phyloP scores from a whole-genome alignment of 768 basidiomycete genomes.

The Suillus subalutaceus region DNA sequence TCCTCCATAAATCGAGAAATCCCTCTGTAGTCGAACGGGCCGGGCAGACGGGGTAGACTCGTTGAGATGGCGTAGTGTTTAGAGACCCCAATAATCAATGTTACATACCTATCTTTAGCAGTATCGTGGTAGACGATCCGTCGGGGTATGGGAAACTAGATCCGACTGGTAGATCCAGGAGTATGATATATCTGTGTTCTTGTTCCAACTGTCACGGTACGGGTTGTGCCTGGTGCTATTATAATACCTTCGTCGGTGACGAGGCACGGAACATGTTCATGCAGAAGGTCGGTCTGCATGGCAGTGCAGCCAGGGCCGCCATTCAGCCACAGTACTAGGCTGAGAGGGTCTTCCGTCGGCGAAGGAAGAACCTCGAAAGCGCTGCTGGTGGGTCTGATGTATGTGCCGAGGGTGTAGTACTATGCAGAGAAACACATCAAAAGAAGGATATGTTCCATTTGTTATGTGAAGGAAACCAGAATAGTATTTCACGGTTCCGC shows the following conservation, averaged over 20 bases:
- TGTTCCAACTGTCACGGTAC: constrained; percentile 50
- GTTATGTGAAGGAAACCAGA: constrained; percentile 62
- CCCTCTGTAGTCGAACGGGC: neutral
- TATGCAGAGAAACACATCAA: neutral
- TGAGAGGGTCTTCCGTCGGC: constrained; percentile 26
- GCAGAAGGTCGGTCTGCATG: constrained; percentile 24
- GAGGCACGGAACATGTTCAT: constrained; percentile 30
- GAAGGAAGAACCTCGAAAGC: constrained; percentile 32
- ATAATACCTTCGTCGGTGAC: constrained; percentile 16
- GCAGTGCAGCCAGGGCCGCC: constrained; percentile 36
- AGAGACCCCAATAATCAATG: neutral
- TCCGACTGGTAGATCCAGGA: constrained; percentile 39
- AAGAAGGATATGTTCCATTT: constrained; percentile 56
- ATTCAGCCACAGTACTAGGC: constrained; percentile 30
- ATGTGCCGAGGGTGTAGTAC: neutral
- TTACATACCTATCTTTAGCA: constrained; percentile 34
- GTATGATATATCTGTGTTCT: constrained; percentile 31
- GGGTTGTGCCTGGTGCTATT: constrained; percentile 34
- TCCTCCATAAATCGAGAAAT: neutral
- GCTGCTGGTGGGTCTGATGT: neutral
- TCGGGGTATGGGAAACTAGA: constrained; percentile 52
- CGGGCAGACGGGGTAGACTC: neutral
- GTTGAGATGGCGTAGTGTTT: neutral
- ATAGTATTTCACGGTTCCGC: too few species aligned
- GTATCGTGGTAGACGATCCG: constrained; percentile 30